Evolutionary conservation across 805 yeast genomes (phyloP), one percentile per base, ranked within the genome.

Genomic region (Kodamaea hsintzibuensis): DNA sequence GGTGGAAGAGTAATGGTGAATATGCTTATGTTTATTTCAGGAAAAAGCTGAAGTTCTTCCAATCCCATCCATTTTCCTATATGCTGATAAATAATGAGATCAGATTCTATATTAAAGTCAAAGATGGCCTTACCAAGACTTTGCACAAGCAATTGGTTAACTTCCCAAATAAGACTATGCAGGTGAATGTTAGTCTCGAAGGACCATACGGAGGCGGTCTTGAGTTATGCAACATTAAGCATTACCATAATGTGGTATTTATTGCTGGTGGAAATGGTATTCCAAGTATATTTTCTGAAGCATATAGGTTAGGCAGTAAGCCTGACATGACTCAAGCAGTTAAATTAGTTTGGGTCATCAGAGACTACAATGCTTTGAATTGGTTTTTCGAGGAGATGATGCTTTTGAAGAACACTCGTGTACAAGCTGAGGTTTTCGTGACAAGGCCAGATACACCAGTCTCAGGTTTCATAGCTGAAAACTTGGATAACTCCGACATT

Each of bases 1-100:
- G 76, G 59, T 85, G 88, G 85, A 71, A 74, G 22, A 67, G 67
- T 47, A 86, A 88, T 0, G 90, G 90, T 1, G 84, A 85, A 19
- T 86, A 82, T 65, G 82, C 82, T 30, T 85, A 82, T 69, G 65
- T 85, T 16, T 82, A 81, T 59, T 73, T 81, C 57, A 61, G 83
- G 46, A 70, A 62, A 39, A 72, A 75, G 46, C 59, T 70, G 40
- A 67, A 80, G 59, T 81, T 83, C 61, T 82, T 86, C 82, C 86
- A 85, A 60, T 82, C 88, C 0, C 90, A 85, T 64, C 91, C 91
- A 2, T 85, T 85, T 57, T 78, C 81, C 25, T 35, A 35, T 40
- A 2, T 9, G 49, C 67, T 2, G 55, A 63, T 42, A 77, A 77
- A 0, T 8, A 27, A 27, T 3, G 42, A 47, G 18, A 14, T 47